Conservation (phyloP, 192 early-diverging fungal species). For the Coemansia sp. region DNA sequence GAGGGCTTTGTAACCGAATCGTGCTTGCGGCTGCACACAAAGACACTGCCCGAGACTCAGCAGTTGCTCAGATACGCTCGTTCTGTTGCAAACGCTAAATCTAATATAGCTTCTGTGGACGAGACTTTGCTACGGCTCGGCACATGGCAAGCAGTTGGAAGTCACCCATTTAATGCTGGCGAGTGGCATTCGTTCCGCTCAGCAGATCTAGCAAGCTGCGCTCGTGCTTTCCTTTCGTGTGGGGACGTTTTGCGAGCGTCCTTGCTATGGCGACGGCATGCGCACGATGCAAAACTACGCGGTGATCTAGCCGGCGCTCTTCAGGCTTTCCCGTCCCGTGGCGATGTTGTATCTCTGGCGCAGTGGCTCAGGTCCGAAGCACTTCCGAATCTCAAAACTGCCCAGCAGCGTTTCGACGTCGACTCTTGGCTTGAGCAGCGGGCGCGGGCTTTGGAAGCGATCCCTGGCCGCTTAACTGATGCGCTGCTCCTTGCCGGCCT, state of each 20-base stretch:
- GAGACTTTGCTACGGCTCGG: slow-evolving; percentile 38
- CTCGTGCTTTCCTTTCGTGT: slow-evolving; percentile 39
- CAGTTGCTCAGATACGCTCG: slow-evolving; percentile 28
- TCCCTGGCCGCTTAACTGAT: slow-evolving; percentile 34
- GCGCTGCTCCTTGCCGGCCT: slow-evolving; percentile 54
- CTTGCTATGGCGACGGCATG: slow-evolving; percentile 61
- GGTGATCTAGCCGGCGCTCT: slow-evolving; percentile 51
- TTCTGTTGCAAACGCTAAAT: background rate
- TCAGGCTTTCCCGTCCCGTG: slow-evolving; percentile 45
- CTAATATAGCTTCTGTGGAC: slow-evolving; percentile 9
- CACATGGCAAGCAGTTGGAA: slow-evolving; percentile 36
- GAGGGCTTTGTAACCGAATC: slow-evolving; percentile 12
- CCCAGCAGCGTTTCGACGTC: slow-evolving; percentile 33
- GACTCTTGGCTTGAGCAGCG: slow-evolving; percentile 58
- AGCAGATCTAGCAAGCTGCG: slow-evolving; percentile 40
- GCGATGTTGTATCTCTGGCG: slow-evolving; percentile 17
- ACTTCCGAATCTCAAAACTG: slow-evolving; percentile 38
- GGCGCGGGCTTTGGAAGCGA: slow-evolving; percentile 54
- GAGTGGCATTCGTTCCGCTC: slow-evolving; percentile 57
- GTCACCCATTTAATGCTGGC: slow-evolving; percentile 22
- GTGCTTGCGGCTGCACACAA: slow-evolving; percentile 19
- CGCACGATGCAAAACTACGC: slow-evolving; percentile 33
- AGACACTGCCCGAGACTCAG: slow-evolving; percentile 15
- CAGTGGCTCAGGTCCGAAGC: slow-evolving; percentile 60
- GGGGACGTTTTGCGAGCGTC: slow-evolving; percentile 51